Evolutionary conservation across 2,329 filamentous ascomycete genomes (phyloP).

Genomic region (Dactylonectria estremocensis): DNA sequence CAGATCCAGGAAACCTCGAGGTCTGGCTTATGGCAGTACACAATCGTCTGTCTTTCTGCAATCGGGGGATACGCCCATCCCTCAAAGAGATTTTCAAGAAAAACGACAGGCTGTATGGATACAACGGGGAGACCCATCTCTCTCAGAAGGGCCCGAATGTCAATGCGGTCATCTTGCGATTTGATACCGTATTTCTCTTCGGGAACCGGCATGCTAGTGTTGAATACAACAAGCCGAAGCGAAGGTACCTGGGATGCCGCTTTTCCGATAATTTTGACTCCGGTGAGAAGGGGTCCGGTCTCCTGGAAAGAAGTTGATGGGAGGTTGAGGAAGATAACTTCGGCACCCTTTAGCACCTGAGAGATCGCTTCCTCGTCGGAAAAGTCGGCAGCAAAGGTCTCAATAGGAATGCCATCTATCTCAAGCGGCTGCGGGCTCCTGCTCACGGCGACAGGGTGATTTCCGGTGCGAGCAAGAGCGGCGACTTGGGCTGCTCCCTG

Average conservation of each 20-base stretch:
- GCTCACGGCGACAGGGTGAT: neutral
- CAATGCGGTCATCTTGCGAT: neutral
- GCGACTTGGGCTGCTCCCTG: neutral
- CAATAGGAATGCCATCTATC: neutral
- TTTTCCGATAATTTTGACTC: neutral
- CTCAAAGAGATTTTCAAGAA: neutral
- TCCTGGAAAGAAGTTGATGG: neutral
- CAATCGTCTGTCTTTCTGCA: slow-evolving; percentile 47
- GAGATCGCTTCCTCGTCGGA: neutral
- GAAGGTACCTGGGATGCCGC: neutral
- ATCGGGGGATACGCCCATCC: neutral
- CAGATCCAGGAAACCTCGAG: slow-evolving; percentile 58
- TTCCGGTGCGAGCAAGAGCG: neutral
- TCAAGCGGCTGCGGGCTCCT: neutral
- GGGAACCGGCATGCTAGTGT: neutral
- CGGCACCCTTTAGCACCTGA: neutral
- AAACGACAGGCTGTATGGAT: neutral
- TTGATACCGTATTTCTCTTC: neutral
- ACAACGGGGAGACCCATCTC: neutral
- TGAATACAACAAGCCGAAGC: neutral
- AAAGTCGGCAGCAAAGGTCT: neutral
- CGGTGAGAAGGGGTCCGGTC: neutral
- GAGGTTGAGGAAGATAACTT: neutral
- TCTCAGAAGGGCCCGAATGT: neutral
- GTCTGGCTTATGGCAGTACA: slow-evolving; percentile 57